phyloP scores from a whole-genome alignment of 257 asterid species.

The Fraxinus cuspidata region DNA sequence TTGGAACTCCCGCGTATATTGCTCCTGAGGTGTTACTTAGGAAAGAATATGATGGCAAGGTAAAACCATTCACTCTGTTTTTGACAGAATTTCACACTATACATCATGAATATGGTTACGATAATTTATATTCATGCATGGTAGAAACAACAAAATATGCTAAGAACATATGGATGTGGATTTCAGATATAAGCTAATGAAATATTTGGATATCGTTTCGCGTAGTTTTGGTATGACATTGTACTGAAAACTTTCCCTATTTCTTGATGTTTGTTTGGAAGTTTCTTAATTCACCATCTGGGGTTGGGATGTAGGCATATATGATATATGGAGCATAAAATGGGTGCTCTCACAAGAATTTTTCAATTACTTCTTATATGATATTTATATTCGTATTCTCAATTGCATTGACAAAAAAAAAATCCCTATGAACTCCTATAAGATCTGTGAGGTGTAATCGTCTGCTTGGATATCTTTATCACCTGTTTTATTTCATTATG shows the following conservation, averaged over 20 bases:
- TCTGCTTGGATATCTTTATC: background rate
- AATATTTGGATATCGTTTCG: slow-evolving; percentile 2
- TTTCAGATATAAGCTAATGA: background rate
- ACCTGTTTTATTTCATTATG: background rate
- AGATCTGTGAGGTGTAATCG: background rate
- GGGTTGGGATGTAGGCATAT: background rate
- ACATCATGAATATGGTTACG: slow-evolving; percentile 5
- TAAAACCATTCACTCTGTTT: slow-evolving; percentile 20
- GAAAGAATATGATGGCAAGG: slow-evolving; percentile 93
- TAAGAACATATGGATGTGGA: background rate
- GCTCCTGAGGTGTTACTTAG: slow-evolving; percentile 84
- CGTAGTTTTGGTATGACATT: background rate
- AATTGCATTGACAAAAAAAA: background rate
- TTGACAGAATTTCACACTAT: background rate
- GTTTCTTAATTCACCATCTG: background rate
- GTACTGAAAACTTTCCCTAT: background rate
- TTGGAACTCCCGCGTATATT: slow-evolving; percentile 90
- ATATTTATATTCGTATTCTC: background rate
- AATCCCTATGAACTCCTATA: background rate
- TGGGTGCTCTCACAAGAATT: background rate
- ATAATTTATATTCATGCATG: background rate
- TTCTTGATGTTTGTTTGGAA: background rate
- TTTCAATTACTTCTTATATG: background rate
- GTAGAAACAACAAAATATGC: background rate
- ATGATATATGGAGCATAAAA: background rate